Conservation (phyloP, 179 eudicot species). For the Spergularia azorica region DNA sequence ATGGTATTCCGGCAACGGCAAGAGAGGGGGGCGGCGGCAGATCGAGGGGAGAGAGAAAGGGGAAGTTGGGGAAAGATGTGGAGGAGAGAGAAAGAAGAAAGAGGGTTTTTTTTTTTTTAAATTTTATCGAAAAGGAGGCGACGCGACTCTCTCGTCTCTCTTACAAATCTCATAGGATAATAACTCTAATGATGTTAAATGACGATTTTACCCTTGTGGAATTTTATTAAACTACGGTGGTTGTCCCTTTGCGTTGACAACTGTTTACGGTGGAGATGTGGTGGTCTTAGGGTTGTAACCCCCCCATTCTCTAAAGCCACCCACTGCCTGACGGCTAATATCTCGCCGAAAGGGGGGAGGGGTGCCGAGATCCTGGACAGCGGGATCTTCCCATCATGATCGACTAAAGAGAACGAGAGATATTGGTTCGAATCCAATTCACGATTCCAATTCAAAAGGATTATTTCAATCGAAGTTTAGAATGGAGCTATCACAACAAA, state of each 20-base stretch:
- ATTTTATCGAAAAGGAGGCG: slow-evolving; percentile 16
- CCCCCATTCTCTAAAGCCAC: no score
- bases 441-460: no score
- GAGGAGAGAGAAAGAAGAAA: slow-evolving; percentile 8
- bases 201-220: slow-evolving; percentile 23
- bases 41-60: slow-evolving; percentile 28
- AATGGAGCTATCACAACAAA: no score
- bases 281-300: slow-evolving; percentile 19
- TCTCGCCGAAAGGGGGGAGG: no score
- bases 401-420: no score
- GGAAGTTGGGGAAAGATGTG: not conserved
- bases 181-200: not conserved
- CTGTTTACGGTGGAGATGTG: slow-evolving; percentile 4
- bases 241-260: slow-evolving; percentile 20
- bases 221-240: not conserved
- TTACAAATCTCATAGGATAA: slow-evolving; percentile 2
- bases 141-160: slow-evolving; percentile 13
- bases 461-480: no score
- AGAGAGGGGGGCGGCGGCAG: slow-evolving; percentile 2
- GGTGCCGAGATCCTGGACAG: no score
- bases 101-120: slow-evolving; percentile 2
- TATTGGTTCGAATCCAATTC: no score
- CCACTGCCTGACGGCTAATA: no score
- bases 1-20: slow-evolving; percentile 10
- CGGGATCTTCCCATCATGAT: no score